Conservation (phyloP, 441 rosid genomes). For the Erodium moschatum region DNA sequence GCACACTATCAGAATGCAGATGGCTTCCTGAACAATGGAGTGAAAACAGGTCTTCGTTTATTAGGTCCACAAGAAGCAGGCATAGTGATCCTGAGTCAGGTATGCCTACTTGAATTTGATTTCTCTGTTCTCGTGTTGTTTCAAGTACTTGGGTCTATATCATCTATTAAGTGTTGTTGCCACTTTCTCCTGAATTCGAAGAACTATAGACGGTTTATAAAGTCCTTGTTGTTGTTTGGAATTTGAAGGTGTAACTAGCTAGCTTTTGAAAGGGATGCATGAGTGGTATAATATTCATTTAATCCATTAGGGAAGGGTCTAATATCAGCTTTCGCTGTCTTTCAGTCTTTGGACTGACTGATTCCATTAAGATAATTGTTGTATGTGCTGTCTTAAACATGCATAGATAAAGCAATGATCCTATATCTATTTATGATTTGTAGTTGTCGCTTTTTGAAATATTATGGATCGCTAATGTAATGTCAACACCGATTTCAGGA, state of each 20-base stretch:
- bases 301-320: not conserved
- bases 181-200: not conserved
- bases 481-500: constrained; percentile 45
- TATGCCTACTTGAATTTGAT: constrained; percentile 18
- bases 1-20: constrained; percentile 48
- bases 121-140: constrained; percentile 2
- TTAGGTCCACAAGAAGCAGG: constrained; percentile 60
- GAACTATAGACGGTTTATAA: no score
- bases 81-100: constrained; percentile 73
- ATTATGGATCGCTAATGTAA: constrained; percentile 12
- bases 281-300: not conserved
- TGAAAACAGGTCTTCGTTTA: constrained; percentile 48
- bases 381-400: not conserved
- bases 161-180: not conserved
- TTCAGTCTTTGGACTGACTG: not conserved
- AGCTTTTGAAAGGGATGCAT: not conserved
- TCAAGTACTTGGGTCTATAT: not conserved
- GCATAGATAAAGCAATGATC: not conserved
- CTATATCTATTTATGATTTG: not conserved
- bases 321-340: not conserved
- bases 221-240: no score
- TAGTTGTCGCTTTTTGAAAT: not conserved
- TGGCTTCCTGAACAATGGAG: constrained; percentile 22
- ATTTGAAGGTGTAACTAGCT: not conserved
- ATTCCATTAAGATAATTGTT: not conserved